phyloP scores from a whole-genome alignment of 306 rosid genomes.

The Hippophae tibetana region DNA sequence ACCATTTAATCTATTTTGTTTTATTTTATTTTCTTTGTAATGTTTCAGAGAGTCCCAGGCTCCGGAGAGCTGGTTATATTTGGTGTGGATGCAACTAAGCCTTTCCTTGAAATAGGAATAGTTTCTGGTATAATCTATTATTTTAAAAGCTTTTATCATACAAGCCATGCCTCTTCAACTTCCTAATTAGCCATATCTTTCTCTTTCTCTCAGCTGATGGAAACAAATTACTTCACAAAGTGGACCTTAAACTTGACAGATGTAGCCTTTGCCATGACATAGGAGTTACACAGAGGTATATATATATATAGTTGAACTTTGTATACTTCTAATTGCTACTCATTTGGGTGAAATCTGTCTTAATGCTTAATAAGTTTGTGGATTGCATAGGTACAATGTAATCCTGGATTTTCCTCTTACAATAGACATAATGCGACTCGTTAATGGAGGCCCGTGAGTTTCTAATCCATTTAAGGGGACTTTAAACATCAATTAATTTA shows the following conservation, averaged over 20 bases:
- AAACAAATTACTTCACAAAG: constrained; percentile 39
- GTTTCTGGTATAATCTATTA: constrained; percentile 42
- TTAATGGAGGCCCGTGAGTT: constrained; percentile 60
- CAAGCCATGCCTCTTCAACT: neutral
- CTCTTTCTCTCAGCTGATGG: constrained; percentile 49
- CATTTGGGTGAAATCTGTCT: no score
- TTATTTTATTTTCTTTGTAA: neutral
- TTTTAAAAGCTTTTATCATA: no score
- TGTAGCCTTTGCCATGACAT: constrained; percentile 50
- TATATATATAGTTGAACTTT: neutral
- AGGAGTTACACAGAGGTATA: constrained; percentile 55
- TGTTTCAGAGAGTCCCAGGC: constrained; percentile 46
- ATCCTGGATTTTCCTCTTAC: constrained; percentile 62
- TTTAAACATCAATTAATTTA: neutral
- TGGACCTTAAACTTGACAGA: constrained; percentile 44
- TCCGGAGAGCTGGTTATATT: constrained; percentile 47
- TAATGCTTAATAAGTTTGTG: no score
- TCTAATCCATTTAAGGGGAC: neutral
- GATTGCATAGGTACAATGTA: constrained; percentile 45
- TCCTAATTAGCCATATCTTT: neutral
- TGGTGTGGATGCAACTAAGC: constrained; percentile 46
- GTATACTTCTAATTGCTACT: neutral
- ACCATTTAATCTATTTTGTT: neutral
- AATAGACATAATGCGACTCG: constrained; percentile 41
- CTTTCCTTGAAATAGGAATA: constrained; percentile 46